Evolutionary conservation across 306 rosid species (phyloP).

Genomic region (Trichosanthes truncata): DNA sequence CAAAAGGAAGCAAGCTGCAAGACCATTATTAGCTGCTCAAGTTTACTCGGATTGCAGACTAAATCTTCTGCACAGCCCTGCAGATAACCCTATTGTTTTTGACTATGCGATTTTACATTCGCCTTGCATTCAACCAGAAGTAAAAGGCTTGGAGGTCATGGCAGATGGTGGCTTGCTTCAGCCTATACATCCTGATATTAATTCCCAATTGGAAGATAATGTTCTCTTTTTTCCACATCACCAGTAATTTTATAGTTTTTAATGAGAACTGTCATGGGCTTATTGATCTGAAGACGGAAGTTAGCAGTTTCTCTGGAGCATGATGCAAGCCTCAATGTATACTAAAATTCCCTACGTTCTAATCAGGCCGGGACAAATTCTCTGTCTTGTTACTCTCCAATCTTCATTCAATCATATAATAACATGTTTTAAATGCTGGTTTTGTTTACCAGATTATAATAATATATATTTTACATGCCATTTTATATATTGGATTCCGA

Average conservation of each 20-base stretch:
- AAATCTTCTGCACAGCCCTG: conserved; percentile 52
- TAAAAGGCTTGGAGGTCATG: conserved; percentile 47
- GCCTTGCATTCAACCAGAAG: conserved; percentile 53
- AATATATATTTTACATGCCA: background rate
- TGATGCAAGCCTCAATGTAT: background rate
- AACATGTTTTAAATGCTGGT: background rate
- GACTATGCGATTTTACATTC: conserved; percentile 45
- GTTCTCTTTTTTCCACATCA: conserved; percentile 31
- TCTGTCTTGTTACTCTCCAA: background rate
- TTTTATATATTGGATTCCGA: background rate
- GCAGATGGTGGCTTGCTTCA: conserved; percentile 56
- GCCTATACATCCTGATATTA: conserved; percentile 43
- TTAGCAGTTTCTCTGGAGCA: conserved; percentile 3
- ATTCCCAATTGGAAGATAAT: conserved; percentile 32
- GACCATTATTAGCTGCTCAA: conserved; percentile 55
- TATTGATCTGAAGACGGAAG: conserved; percentile 3
- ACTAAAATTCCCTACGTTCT: background rate
- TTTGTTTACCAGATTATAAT: background rate
- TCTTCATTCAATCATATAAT: background rate
- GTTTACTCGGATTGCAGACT: conserved; percentile 48
- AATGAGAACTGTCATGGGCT: background rate
- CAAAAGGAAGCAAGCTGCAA: conserved; percentile 45
- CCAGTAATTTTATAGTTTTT: conserved; percentile 17
- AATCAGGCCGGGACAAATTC: background rate
- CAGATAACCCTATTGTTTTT: conserved; percentile 62